Conservation (phyloP, 108 stramenopile species). For the Skeletonema costatum region DNA sequence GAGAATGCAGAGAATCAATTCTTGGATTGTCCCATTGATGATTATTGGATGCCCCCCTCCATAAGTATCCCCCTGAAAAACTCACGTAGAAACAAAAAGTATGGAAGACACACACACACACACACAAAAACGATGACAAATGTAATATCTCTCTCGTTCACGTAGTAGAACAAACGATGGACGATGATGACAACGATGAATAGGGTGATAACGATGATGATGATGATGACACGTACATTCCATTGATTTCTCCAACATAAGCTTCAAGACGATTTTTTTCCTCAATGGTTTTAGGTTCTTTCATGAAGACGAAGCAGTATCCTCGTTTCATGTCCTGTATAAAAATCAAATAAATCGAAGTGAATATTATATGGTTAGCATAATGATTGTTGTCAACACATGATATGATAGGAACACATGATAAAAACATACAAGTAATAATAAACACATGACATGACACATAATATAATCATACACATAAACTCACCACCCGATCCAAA, state of each 20-base stretch:
- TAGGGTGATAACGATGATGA: not conserved
- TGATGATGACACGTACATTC: constrained; percentile 75
- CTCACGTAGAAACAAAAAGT: not conserved
- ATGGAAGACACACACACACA: not conserved
- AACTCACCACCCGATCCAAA: constrained; percentile 24
- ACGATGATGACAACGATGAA: not conserved
- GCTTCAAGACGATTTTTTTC: constrained; percentile 72
- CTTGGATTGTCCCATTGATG: not conserved
- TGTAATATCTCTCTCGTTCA: not conserved
- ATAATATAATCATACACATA: not conserved
- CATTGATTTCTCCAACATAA: constrained; percentile 74
- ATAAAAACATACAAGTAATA: not conserved
- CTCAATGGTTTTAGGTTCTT: constrained; percentile 60
- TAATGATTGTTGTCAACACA: not conserved
- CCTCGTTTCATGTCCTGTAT: constrained; percentile 82
- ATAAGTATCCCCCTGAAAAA: not conserved
- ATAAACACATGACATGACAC: not conserved
- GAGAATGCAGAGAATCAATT: not conserved
- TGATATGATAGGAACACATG: constrained; percentile 20
- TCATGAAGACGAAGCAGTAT: constrained; percentile 85
- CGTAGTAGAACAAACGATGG: not conserved
- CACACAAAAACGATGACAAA: too few species aligned
- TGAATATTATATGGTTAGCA: not conserved
- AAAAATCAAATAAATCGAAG: constrained; percentile 8
- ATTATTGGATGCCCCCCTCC: not conserved